These are phyloP conservation scores for Geranium rotundifolium DNA, from an alignment of 345 rosid genomes.

Conservation along the genomic window DNA sequence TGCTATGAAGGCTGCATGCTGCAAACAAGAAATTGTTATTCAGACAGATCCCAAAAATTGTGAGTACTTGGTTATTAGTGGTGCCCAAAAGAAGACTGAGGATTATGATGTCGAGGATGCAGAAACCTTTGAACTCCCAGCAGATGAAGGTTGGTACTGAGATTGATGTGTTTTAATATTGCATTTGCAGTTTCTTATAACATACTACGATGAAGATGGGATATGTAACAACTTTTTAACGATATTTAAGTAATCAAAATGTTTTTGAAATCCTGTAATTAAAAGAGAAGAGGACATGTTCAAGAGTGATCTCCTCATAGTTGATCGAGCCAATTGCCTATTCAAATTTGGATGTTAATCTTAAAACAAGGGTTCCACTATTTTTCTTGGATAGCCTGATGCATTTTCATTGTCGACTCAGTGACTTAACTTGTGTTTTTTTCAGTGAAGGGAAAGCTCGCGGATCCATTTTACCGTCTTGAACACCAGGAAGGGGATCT, in stretches of 20 bases:
- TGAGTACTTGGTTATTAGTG: conserved; percentile 76
- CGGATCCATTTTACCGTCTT: conserved; percentile 89
- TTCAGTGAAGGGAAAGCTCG: conserved; percentile 80
- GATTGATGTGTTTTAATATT: background rate
- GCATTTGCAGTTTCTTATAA: background rate
- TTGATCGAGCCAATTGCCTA: background rate
- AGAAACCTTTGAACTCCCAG: conserved; percentile 84
- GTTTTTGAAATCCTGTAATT: background rate
- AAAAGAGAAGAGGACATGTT: background rate
- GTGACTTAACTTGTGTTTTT: conserved; percentile 3
- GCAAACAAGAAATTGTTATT: conserved; percentile 81
- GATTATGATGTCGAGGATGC: conserved; percentile 89
- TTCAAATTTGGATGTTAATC: background rate
- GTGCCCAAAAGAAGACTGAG: conserved; percentile 77
- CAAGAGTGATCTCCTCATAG: background rate
- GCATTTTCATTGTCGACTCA: background rate
- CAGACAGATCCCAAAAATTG: conserved; percentile 98
- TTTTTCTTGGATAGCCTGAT: background rate
- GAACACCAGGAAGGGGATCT: conserved; percentile 92
- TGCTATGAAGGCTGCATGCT: conserved; percentile 89
- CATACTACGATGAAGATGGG: background rate
- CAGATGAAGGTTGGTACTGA: conserved; percentile 66
- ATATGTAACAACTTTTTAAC: background rate
- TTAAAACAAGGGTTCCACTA: background rate
- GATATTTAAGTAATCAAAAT: background rate